A percentile compares a stretch with the other conserved stretches of the same genome.
These are phyloP conservation scores for Hymenoscyphus infarciens DNA, from an alignment of 2,329 filamentous ascomycete species.

Conservation along the genomic window DNA sequence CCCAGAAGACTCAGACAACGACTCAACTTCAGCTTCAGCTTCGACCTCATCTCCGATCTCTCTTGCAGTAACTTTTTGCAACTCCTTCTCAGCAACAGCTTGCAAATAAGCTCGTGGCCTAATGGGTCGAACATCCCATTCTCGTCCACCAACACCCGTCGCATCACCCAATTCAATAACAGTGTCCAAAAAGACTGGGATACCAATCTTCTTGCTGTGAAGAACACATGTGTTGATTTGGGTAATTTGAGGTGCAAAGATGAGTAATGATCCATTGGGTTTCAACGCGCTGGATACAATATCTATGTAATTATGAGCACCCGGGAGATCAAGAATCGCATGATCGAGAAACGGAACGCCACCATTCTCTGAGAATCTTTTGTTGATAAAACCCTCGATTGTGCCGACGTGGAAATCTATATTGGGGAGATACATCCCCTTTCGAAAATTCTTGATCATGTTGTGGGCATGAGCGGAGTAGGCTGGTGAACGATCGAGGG, in stretches of 20 bases:
- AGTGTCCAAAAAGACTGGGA: slow-evolving; percentile 55
- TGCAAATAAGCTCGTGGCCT: slow-evolving; percentile 31
- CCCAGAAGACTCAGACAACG: slow-evolving; percentile 1
- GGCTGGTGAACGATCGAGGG: slow-evolving; percentile 61
- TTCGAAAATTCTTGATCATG: slow-evolving; percentile 63
- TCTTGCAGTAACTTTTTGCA: slow-evolving; percentile 1
- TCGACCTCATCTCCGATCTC: neutral
- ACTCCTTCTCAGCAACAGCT: slow-evolving; percentile 14
- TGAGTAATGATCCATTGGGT: slow-evolving; percentile 59
- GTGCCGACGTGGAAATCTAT: slow-evolving; percentile 72
- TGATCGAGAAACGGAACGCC: slow-evolving; percentile 63
- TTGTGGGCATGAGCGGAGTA: slow-evolving; percentile 63
- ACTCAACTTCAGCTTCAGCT: neutral
- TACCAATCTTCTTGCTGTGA: slow-evolving; percentile 47
- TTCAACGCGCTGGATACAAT: slow-evolving; percentile 56
- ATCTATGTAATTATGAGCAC: slow-evolving; percentile 49
- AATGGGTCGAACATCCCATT: slow-evolving; percentile 60
- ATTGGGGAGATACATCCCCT: slow-evolving; percentile 65
- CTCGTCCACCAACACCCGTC: slow-evolving; percentile 47
- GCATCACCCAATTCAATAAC: slow-evolving; percentile 58
- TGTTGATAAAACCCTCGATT: slow-evolving; percentile 59
- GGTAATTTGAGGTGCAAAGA: slow-evolving; percentile 76
- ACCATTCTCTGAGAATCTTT: slow-evolving; percentile 43
- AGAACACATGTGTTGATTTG: slow-evolving; percentile 67
- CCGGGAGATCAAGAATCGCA: slow-evolving; percentile 71